Evolutionary conservation across 2,329 filamentous ascomycete species (phyloP), one percentile per base, ranked within the genome.

Genomic region (Peltaster fructicola): DNA sequence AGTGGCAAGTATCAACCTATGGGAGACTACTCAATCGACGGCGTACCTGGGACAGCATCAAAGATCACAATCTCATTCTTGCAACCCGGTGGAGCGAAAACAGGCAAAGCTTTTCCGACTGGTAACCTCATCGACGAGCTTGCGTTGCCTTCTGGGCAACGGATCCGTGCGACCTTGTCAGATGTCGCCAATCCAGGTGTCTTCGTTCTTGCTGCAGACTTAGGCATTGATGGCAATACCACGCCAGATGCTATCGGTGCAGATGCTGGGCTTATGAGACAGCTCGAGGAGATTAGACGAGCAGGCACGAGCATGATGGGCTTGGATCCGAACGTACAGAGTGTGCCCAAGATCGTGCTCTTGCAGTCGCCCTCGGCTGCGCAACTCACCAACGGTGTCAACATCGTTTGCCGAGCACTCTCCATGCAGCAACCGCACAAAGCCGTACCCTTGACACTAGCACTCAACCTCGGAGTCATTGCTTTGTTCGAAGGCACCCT

Each of bases 161-260:
- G 52, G 0, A 44, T 68, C 4, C 36, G 43, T 3, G 65, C 59
- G 0, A 72, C 66, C 2, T 64, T 71, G 14, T 56, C 74, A 1
- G 73, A 77, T 32, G 66, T 66, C 1, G 63, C 63, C 1, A 75
- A 74, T 35, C 73, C 72, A 0, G 65, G 63, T 22, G 57, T 72
- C 8, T 77, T 77, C 38, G 51, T 77, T 1, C 50, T 51, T 6
- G 66, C 69, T 0, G 39, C 50, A 2, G 61, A 68, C 30, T 39
- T 75, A 1, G 57, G 50, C 4, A 48, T 67, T 3, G 45, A 57
- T 10, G 56, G 58, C 3, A 53, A 54, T 7, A 53, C 73, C 17
- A 53, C 62, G 0, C 68, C 71, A 0, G 53, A 63, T 13, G 53
- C 57, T 14, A 56, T 74, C 20, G 59, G 66, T 11, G 51, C 52